Conservation (phyloP, 495 filamentous ascomycete genomes). For the Astrocystis sublimbata region DNA sequence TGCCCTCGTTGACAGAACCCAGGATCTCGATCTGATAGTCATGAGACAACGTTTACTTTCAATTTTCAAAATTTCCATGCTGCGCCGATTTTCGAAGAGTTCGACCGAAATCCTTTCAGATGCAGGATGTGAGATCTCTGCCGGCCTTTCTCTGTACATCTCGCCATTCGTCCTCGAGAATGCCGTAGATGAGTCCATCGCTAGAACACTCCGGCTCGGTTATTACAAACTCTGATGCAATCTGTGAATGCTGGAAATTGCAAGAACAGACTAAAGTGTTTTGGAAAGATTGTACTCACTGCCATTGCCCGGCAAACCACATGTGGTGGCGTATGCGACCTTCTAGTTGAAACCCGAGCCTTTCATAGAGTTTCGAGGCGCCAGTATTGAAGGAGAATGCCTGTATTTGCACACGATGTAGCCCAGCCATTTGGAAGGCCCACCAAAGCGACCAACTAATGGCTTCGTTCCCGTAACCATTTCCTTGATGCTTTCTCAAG, state of each 20-base stretch:
- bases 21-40: neutral
- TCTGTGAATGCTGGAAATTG: too few species aligned
- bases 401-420: constrained; percentile 48
- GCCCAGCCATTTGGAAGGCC: constrained; percentile 45
- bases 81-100: neutral
- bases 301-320: constrained; percentile 45
- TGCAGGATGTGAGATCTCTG: constrained; percentile 10
- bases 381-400: constrained; percentile 46
- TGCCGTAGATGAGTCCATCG: constrained; percentile 42
- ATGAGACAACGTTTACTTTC: neutral
- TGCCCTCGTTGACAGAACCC: neutral
- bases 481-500: constrained; percentile 36
- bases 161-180: constrained; percentile 53
- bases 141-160: constrained; percentile 19
- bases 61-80: neutral
- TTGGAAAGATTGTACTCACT: too few species aligned
- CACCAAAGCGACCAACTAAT: constrained; percentile 53
- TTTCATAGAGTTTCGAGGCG: constrained; percentile 46
- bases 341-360: constrained; percentile 52
- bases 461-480: constrained; percentile 57
- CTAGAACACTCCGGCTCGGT: too few species aligned
- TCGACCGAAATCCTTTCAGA: neutral
- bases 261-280: too few species aligned
- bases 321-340: constrained; percentile 48
- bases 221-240: too few species aligned